A percentile compares a stretch with the other conserved stretches of the same genome.
Conservation (phyloP, 2,329 filamentous ascomycete genomes). For the Dothidotthia symphoricarpi region DNA sequence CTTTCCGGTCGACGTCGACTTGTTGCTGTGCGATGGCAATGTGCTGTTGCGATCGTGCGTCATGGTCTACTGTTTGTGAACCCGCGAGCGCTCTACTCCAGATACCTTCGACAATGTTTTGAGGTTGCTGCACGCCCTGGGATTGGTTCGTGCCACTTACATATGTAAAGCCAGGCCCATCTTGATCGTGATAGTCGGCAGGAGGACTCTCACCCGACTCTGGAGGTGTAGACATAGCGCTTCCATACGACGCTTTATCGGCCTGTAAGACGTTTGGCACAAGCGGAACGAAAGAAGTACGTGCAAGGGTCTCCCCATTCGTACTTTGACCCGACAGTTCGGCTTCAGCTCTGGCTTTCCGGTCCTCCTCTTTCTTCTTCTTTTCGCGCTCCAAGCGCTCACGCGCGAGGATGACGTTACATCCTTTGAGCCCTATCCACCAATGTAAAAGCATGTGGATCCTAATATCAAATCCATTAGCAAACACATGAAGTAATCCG, state of each 20-base stretch:
- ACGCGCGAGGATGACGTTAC: constrained; percentile 38
- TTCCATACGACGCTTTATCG: constrained; percentile 28
- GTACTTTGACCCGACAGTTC: constrained; percentile 21
- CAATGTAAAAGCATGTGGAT: constrained; percentile 38
- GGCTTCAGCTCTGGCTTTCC: constrained; percentile 29
- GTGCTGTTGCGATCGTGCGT: constrained; percentile 20
- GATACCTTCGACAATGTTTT: constrained; percentile 22
- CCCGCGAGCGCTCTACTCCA: constrained; percentile 20
- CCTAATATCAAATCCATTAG: constrained; percentile 18
- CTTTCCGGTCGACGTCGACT: constrained; percentile 24
- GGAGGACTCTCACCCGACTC: constrained; percentile 32
- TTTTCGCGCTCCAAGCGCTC: constrained; percentile 37
- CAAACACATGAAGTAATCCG: not conserved
- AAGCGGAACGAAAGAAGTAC: constrained; percentile 31
- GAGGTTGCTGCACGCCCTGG: constrained; percentile 14
- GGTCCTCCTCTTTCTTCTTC: constrained; percentile 36
- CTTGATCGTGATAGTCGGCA: constrained; percentile 11
- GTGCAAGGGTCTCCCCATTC: constrained; percentile 16
- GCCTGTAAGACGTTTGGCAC: constrained; percentile 28
- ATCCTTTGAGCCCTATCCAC: constrained; percentile 41
- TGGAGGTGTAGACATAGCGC: constrained; percentile 31
- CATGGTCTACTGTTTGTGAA: constrained; percentile 12
- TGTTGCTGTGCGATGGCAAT: constrained; percentile 24
- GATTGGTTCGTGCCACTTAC: constrained; percentile 10
- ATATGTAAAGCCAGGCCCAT: constrained; percentile 13